Conservation (phyloP, 176 grass and related monocot genomes). For the Saccharum spontaneum region DNA sequence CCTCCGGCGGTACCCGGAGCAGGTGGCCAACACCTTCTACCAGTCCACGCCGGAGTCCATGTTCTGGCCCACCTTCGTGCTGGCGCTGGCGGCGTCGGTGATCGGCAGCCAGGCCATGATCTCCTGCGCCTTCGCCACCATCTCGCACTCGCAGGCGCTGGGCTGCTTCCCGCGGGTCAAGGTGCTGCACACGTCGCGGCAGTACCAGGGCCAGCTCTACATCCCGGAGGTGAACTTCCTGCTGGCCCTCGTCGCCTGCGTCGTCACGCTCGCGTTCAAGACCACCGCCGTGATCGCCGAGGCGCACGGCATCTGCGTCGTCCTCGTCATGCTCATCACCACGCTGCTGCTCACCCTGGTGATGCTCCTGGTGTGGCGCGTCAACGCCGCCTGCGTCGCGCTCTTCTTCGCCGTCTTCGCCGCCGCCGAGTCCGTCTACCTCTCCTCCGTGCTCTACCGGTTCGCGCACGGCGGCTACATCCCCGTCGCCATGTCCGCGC, state of each 20-base stretch:
- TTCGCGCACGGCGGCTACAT: slow-evolving; percentile 74
- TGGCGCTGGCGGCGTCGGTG: slow-evolving; percentile 52
- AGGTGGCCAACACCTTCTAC: slow-evolving; percentile 56
- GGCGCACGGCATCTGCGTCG: slow-evolving; percentile 74
- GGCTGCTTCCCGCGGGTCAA: slow-evolving; percentile 68
- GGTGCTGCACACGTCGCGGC: slow-evolving; percentile 53
- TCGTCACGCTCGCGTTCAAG: slow-evolving; percentile 42
- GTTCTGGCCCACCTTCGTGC: slow-evolving; percentile 57
- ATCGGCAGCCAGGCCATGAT: slow-evolving; percentile 83
- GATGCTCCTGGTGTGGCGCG: slow-evolving; percentile 56
- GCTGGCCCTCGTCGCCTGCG: slow-evolving; percentile 40
- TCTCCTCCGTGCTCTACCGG: slow-evolving; percentile 71
- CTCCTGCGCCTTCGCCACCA: slow-evolving; percentile 65
- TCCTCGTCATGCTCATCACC: slow-evolving; percentile 65
- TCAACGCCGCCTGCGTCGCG: slow-evolving; percentile 42
- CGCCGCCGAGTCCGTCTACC: slow-evolving; percentile 54
- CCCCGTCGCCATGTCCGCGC: slow-evolving; percentile 46
- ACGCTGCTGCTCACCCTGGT: slow-evolving; percentile 54
- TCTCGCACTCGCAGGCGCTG: slow-evolving; percentile 55
- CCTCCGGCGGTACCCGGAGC: slow-evolving; percentile 32
- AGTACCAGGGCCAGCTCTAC: slow-evolving; percentile 67
- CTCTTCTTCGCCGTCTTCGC: slow-evolving; percentile 56
- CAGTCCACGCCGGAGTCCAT: slow-evolving; percentile 42
- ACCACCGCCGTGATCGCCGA: slow-evolving; percentile 58
- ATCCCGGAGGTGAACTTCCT: slow-evolving; percentile 65